phyloP scores from a whole-genome alignment of 306 rosid species.

The Inga leiocalycina region DNA sequence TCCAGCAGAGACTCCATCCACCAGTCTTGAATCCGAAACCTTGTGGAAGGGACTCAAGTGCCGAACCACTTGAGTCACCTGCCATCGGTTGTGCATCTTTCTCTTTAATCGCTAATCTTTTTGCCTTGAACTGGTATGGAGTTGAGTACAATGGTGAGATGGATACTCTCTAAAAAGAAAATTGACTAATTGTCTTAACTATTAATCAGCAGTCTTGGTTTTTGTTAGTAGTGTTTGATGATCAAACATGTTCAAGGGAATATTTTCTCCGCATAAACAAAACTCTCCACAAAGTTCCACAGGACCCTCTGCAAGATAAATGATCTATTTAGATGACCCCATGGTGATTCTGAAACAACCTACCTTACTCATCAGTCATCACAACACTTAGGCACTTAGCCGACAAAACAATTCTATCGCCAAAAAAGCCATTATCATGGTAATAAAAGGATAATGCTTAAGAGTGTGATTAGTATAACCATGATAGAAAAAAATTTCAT shows the following conservation, averaged over 20 bases:
- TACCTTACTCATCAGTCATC: background rate
- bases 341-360: slow-evolving; percentile 1
- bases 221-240: background rate
- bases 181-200: slow-evolving; percentile 1
- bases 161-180: slow-evolving; percentile 19
- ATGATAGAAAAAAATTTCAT: too few relatives aligned
- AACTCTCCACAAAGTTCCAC: slow-evolving; percentile 3
- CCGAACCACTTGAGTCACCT: too few relatives aligned
- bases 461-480: too few relatives aligned
- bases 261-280: slow-evolving; percentile 13
- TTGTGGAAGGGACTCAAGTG: too few relatives aligned
- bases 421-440: too few relatives aligned
- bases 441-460: too few relatives aligned
- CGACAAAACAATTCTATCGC: background rate
- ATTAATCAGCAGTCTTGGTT: slow-evolving; percentile 4
- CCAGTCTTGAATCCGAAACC: too few relatives aligned
- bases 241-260: slow-evolving; percentile 3
- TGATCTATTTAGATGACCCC: background rate
- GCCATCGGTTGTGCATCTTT: slow-evolving; percentile 15
- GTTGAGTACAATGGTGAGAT: background rate
- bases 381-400: background rate
- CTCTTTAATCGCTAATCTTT: background rate
- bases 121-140: slow-evolving; percentile 15
- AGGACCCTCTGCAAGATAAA: slow-evolving; percentile 5
- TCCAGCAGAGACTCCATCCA: too few relatives aligned